Evolutionary conservation across 768 basidiomycete genomes (phyloP).

Genomic region (Leccinum fibrillosum): DNA sequence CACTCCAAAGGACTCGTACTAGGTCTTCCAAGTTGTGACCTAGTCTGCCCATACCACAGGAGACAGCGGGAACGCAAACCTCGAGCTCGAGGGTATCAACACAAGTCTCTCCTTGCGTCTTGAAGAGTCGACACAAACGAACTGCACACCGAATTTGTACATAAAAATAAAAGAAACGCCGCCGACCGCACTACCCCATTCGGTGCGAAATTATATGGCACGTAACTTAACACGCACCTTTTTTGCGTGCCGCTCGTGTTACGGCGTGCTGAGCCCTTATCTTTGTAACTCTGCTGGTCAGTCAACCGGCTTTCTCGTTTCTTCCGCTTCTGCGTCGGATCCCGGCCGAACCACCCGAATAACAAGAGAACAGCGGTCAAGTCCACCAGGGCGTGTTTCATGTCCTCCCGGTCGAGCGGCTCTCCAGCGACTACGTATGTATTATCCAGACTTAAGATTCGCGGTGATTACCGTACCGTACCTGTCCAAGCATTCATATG

Average conservation of each 20-base stretch:
- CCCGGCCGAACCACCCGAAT: background rate
- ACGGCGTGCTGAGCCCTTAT: background rate
- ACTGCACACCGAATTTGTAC: background rate
- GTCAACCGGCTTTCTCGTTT: background rate
- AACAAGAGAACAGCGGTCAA: background rate
- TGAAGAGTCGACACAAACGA: too few species aligned
- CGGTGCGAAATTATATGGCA: background rate
- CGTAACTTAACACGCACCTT: background rate
- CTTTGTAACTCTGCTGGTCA: background rate
- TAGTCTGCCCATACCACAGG: background rate
- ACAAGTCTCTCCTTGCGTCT: background rate
- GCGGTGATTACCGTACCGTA: background rate
- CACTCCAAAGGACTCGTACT: background rate
- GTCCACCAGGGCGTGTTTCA: constrained; percentile 12
- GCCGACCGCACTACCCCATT: background rate
- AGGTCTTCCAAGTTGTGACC: background rate
- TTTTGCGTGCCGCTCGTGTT: background rate
- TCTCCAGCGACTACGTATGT: too few species aligned
- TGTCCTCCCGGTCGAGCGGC: too few species aligned
- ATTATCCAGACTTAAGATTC: background rate
- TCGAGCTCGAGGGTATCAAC: background rate
- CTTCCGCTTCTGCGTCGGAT: background rate
- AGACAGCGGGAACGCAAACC: background rate
- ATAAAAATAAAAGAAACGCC: background rate
- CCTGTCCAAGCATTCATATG: background rate